phyloP scores from a whole-genome alignment of 2,329 filamentous ascomycete species.

The Didymellaceae sp. region DNA sequence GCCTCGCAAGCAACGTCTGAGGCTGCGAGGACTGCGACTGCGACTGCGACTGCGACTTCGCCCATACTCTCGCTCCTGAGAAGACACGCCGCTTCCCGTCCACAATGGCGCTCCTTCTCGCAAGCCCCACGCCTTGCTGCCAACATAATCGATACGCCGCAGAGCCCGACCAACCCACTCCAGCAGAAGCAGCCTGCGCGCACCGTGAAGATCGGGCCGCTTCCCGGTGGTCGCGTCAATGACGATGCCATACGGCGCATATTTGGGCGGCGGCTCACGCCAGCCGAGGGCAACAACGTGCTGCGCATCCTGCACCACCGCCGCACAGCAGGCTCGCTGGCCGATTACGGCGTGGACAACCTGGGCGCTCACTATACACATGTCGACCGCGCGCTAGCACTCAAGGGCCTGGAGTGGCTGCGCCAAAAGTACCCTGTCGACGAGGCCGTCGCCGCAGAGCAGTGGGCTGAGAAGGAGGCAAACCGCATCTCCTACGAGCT shows the following conservation, averaged over 20 bases:
- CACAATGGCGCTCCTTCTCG: slow-evolving; percentile 35
- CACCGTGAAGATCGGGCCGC: slow-evolving; percentile 40
- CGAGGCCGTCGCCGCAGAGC: slow-evolving; percentile 49
- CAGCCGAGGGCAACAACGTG: slow-evolving; percentile 43
- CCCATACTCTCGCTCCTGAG: slow-evolving; percentile 31
- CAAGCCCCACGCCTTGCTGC: slow-evolving; percentile 32
- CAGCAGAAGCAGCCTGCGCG: slow-evolving; percentile 32
- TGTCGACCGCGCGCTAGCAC: slow-evolving; percentile 34
- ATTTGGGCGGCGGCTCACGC: slow-evolving; percentile 40
- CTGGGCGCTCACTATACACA: slow-evolving; percentile 37
- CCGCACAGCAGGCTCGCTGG: slow-evolving; percentile 48
- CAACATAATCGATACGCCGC: slow-evolving; percentile 33
- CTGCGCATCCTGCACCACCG: slow-evolving; percentile 50
- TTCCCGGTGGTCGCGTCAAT: slow-evolving; percentile 39
- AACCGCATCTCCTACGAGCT: slow-evolving; percentile 49
- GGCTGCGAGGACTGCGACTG: no score
- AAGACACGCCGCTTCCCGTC: slow-evolving; percentile 12
- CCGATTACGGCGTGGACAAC: slow-evolving; percentile 49
- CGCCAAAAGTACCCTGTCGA: slow-evolving; percentile 48
- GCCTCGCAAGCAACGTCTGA: slow-evolving; percentile 21
- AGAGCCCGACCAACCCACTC: slow-evolving; percentile 26
- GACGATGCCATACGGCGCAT: slow-evolving; percentile 35
- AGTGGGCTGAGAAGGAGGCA: slow-evolving; percentile 49
- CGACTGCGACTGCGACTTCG: slow-evolving; percentile 18
- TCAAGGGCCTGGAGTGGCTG: slow-evolving; percentile 46